Conservation (phyloP, 192 early-diverging fungal species). For the Entomortierella parvispora region DNA sequence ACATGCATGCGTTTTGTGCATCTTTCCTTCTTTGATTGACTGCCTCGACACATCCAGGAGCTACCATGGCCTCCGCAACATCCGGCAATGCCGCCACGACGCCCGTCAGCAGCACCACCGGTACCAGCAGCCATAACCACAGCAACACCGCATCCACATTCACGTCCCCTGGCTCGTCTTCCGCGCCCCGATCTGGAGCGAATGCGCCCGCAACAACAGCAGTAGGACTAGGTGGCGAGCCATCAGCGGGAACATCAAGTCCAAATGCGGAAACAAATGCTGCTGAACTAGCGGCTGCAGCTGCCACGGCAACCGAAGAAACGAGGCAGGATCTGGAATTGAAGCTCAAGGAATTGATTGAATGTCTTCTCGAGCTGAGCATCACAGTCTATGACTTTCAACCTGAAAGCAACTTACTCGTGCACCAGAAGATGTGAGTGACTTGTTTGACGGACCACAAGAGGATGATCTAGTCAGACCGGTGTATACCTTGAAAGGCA, state of each 20-base stretch:
- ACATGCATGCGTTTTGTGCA: too few relatives aligned
- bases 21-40: too few relatives aligned
- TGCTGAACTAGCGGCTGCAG: constrained; percentile 12
- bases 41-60: too few relatives aligned
- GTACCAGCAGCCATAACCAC: too few relatives aligned
- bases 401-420: constrained; percentile 53
- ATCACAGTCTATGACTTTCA: constrained; percentile 68
- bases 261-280: constrained; percentile 1
- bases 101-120: too few relatives aligned
- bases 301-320: constrained; percentile 21
- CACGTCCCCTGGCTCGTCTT: too few relatives aligned
- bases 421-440: constrained; percentile 63
- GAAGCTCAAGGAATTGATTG: constrained; percentile 59
- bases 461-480: too few relatives aligned
- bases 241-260: background rate
- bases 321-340: constrained; percentile 52
- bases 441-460: background rate
- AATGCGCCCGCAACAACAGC: background rate
- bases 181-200: too few relatives aligned
- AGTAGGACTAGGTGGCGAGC: background rate
- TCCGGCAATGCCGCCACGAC: too few relatives aligned
- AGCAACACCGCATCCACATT: too few relatives aligned
- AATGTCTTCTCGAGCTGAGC: constrained; percentile 60
- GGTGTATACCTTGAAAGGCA: too few relatives aligned
- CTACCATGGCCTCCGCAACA: too few relatives aligned